These are phyloP conservation scores for Perilla frutescens DNA, from an alignment of 257 asterid species.

Conservation along the genomic window DNA sequence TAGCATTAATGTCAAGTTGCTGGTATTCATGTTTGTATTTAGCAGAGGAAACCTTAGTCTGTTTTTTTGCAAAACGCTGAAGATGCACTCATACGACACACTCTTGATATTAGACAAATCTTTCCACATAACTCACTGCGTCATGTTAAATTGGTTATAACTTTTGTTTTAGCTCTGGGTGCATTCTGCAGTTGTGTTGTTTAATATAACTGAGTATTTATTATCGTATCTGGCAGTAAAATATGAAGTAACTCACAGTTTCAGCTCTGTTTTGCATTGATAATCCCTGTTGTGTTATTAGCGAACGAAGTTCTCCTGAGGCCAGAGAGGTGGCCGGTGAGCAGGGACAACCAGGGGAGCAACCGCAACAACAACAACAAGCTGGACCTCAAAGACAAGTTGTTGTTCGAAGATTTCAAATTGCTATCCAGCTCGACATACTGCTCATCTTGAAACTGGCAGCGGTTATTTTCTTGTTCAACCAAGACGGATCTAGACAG, in stretches of 20 bases:
- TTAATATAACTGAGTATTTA: background rate
- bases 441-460: constrained; percentile 85
- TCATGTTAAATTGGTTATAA: background rate
- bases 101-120: background rate
- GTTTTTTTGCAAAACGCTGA: background rate
- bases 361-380: constrained; percentile 60
- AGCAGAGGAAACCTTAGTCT: constrained; percentile 7
- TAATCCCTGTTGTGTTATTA: constrained; percentile 38
- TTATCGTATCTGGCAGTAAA: background rate
- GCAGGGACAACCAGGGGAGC: constrained; percentile 72
- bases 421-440: constrained; percentile 85
- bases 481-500: constrained; percentile 93
- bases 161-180: background rate
- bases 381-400: constrained; percentile 78
- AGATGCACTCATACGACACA: background rate
- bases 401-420: constrained; percentile 82
- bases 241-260: background rate
- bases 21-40: background rate
- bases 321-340: constrained; percentile 59
- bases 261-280: constrained; percentile 27
- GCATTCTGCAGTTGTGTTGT: constrained; percentile 11
- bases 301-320: constrained; percentile 64
- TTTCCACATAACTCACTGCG: background rate
- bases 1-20: background rate
- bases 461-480: constrained; percentile 91